Percentiles rank a stretch among this genome's conserved stretches.
Evolutionary conservation across 495 filamentous ascomycete species (phyloP).

Genomic region (Neurospora sp.): DNA sequence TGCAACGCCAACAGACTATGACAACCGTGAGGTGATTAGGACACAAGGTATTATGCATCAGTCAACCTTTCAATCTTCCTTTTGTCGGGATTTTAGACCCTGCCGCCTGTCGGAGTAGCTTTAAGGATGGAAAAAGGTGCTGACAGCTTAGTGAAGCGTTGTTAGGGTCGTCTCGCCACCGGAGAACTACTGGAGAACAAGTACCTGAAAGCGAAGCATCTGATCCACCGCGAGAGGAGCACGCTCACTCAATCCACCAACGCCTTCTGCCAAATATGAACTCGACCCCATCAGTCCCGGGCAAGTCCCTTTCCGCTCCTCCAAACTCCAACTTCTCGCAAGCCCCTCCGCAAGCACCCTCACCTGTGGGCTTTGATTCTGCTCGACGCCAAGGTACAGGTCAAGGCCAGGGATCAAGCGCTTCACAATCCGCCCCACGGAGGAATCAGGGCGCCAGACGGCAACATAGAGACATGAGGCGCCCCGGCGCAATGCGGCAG

Average conservation of each 20-base stretch:
- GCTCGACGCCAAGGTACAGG: conserved; percentile 52
- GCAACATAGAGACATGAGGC: conserved; percentile 55
- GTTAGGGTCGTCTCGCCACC: not conserved
- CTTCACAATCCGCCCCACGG: conserved; percentile 44
- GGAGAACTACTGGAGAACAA: not conserved
- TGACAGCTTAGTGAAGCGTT: not conserved
- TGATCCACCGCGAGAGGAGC: conserved; percentile 2
- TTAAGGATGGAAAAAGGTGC: not conserved
- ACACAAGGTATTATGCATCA: not conserved
- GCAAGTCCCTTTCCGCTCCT: conserved; percentile 34
- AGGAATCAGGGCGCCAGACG: conserved; percentile 68
- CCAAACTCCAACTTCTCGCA: conserved; percentile 15
- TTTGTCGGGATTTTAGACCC: not conserved
- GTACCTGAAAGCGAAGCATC: not conserved
- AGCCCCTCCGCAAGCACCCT: conserved; percentile 13
- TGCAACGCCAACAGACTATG: not conserved
- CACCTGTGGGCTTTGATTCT: conserved; percentile 40
- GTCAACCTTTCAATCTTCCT: not conserved
- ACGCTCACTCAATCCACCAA: conserved; percentile 7
- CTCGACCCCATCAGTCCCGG: conserved; percentile 31
- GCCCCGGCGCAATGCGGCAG: conserved; percentile 21
- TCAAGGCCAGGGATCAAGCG: conserved; percentile 45
- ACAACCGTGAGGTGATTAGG: not conserved
- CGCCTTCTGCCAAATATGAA: conserved; percentile 28
- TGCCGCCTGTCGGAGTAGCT: not conserved